Evolutionary conservation across 139 green algal species (phyloP).

Genomic region (Picochlorum sp.): DNA sequence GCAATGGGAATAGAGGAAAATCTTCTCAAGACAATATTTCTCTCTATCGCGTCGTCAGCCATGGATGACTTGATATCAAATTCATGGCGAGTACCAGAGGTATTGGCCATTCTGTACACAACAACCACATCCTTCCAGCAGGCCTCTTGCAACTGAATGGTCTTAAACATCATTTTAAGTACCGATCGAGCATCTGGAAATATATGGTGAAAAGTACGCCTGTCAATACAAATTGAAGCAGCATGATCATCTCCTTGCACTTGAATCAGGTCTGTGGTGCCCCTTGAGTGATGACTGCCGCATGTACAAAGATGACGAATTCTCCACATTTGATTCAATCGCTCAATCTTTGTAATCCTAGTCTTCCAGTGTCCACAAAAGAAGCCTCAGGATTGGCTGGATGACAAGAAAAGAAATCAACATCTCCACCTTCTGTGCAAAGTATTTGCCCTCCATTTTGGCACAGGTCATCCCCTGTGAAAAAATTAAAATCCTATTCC

Average conservation of each 20-base stretch:
- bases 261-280: not conserved
- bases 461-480: conserved; percentile 44
- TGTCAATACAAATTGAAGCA: conserved; percentile 11
- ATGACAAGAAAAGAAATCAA: conserved; percentile 45
- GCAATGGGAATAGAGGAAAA: conserved; percentile 67
- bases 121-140: conserved; percentile 63
- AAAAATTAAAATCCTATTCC: conserved; percentile 62
- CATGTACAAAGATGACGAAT: not conserved
- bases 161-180: conserved; percentile 37
- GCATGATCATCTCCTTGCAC: conserved; percentile 5
- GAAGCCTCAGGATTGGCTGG: conserved; percentile 23
- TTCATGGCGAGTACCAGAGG: conserved; percentile 1
- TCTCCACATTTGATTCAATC: not conserved
- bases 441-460: conserved; percentile 42
- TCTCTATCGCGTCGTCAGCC: conserved; percentile 8
- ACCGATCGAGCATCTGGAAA: conserved; percentile 43
- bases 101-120: conserved; percentile 44
- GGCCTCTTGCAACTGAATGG: conserved; percentile 55
- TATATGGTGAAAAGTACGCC: conserved; percentile 24
- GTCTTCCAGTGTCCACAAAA: conserved; percentile 5
- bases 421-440: conserved; percentile 70
- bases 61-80: conserved; percentile 19
- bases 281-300: not conserved
- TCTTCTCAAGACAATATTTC: conserved; percentile 64
- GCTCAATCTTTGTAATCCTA: not conserved